phyloP scores from a whole-genome alignment of 73 alveolate species.

The Urostyla sp. region DNA sequence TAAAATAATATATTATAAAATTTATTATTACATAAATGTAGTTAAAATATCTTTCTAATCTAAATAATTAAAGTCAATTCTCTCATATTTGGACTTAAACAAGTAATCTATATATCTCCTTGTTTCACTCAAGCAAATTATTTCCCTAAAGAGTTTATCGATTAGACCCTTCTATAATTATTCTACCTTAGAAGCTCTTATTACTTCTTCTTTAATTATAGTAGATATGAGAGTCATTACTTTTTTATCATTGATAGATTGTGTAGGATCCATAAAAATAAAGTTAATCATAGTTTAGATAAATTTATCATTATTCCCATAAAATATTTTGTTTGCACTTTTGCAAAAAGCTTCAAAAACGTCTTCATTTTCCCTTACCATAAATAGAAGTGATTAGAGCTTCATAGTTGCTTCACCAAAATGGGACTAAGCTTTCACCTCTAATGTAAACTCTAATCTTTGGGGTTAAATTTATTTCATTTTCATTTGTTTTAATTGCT shows the following conservation, averaged over 20 bases:
- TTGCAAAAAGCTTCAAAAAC: constrained; percentile 25
- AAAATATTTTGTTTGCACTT: constrained; percentile 10
- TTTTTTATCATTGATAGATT: background rate
- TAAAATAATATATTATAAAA: background rate
- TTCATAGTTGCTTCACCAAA: constrained; percentile 49
- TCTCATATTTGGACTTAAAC: constrained; percentile 47
- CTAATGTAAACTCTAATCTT: background rate
- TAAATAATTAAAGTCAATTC: constrained; percentile 37
- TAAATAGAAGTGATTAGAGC: constrained; percentile 8
- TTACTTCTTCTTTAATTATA: constrained; percentile 29
- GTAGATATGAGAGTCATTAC: constrained; percentile 2
- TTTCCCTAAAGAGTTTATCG: constrained; percentile 23
- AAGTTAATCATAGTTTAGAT: constrained; percentile 30
- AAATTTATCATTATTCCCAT: constrained; percentile 6
- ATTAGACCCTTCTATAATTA: constrained; percentile 8
- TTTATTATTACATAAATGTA: constrained; percentile 5
- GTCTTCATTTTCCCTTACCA: constrained; percentile 47
- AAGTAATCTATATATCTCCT: constrained; percentile 32
- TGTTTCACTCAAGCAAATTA: constrained; percentile 22
- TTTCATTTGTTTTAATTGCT: constrained; percentile 8
- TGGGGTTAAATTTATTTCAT: background rate
- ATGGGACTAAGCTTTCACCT: constrained; percentile 23
- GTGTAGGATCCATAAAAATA: constrained; percentile 27
- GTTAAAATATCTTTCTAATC: constrained; percentile 17
- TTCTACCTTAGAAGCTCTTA: background rate